phyloP scores from a whole-genome alignment of 2,329 filamentous ascomycete species.

The Talaromyces marneffei region DNA sequence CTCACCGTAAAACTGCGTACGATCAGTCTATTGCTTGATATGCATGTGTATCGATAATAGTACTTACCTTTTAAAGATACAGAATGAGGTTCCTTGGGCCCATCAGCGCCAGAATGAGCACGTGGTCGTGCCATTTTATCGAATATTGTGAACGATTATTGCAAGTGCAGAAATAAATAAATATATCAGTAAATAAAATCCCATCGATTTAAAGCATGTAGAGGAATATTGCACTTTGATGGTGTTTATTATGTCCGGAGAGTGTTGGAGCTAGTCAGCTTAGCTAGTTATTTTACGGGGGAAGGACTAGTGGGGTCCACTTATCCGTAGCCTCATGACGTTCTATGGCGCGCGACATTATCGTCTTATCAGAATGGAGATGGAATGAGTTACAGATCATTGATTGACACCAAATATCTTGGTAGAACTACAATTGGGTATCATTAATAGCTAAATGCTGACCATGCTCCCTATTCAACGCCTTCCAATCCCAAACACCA shows the following conservation, averaged over 20 bases:
- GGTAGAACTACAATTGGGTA: neutral
- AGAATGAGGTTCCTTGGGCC: conserved; percentile 66
- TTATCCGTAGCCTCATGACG: neutral
- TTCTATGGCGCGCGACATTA: neutral
- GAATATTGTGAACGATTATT: neutral
- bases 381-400: neutral
- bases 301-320: neutral
- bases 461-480: neutral
- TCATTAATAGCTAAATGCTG: neutral
- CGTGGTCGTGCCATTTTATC: conserved; percentile 38
- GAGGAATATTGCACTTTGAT: neutral
- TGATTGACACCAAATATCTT: neutral
- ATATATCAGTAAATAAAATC: neutral
- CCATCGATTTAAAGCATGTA: too few species aligned
- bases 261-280: neutral
- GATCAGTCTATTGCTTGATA: neutral
- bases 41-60: conserved; percentile 4
- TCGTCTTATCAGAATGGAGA: neutral
- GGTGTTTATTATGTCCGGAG: neutral
- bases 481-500: neutral
- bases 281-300: neutral
- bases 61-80: conserved; percentile 64
- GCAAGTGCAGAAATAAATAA: neutral
- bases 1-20: conserved; percentile 36
- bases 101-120: conserved; percentile 39